phyloP scores from a whole-genome alignment of 2,329 filamentous ascomycete species.

The Rutstroemia sp. region DNA sequence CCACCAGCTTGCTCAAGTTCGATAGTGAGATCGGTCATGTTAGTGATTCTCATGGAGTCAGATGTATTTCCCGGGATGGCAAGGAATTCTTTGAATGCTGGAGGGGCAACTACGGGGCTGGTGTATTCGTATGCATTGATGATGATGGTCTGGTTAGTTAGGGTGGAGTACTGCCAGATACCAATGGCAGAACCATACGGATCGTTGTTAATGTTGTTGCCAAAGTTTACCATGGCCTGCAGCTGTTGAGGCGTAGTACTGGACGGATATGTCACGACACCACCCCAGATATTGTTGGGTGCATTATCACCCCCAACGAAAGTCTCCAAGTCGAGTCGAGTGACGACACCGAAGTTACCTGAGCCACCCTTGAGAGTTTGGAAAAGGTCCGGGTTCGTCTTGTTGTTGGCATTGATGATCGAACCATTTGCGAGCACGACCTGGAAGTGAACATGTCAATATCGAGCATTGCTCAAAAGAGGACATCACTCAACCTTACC shows the following conservation, averaged over 20 bases:
- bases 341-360: conserved; percentile 37
- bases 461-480: not conserved
- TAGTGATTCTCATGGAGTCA: conserved; percentile 1
- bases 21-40: not conserved
- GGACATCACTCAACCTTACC: not conserved
- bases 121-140: not conserved
- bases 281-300: conserved; percentile 11
- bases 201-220: not conserved
- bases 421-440: conserved; percentile 41
- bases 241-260: not conserved
- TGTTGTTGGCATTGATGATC: conserved; percentile 35
- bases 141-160: not conserved
- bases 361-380: conserved; percentile 46
- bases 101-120: not conserved
- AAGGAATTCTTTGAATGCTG: not conserved
- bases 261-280: not conserved
- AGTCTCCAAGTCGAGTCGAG: conserved; percentile 38
- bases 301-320: conserved; percentile 11
- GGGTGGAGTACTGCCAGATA: not conserved
- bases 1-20: not conserved
- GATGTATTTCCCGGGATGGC: not conserved
- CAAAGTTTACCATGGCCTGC: not conserved
- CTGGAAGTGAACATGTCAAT: conserved; percentile 8
- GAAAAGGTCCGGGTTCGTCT: conserved; percentile 41
- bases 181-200: not conserved